Evolutionary conservation across 345 rosid genomes (phyloP).

Genomic region (Physaria fendleri): DNA sequence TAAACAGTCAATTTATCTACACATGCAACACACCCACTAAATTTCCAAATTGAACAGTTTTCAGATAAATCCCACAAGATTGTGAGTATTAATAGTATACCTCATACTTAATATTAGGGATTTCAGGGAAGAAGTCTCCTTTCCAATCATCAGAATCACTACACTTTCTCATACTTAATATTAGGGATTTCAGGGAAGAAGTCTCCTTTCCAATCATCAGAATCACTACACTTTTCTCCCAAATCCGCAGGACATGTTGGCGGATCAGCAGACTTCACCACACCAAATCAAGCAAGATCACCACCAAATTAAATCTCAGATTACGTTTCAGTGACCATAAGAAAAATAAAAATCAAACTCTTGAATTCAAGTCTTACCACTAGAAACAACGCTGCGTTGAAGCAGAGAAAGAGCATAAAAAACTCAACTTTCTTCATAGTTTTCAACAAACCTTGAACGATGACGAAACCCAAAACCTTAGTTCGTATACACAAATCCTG

Average conservation of each 20-base stretch:
- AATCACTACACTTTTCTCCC: conserved; percentile 45
- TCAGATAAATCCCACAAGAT: background rate
- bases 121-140: conserved; percentile 85
- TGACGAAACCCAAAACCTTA: background rate
- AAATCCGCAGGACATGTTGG: conserved; percentile 76
- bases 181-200: conserved; percentile 77
- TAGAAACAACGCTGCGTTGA: conserved; percentile 20
- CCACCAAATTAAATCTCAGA: too few relatives aligned
- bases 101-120: conserved; percentile 79
- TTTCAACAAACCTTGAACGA: background rate
- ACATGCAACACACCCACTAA: conserved; percentile 6
- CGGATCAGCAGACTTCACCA: conserved; percentile 53
- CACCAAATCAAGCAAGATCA: conserved; percentile 4
- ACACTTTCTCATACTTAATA: conserved; percentile 55
- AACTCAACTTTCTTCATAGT: conserved; percentile 33
- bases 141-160: conserved; percentile 66
- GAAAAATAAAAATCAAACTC: background rate
- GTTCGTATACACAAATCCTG: background rate
- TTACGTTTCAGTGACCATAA: background rate
- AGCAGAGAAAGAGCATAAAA: conserved; percentile 33
- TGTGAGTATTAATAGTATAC: conserved; percentile 20
- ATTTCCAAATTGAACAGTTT: background rate
- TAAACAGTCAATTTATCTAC: background rate
- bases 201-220: conserved; percentile 84
- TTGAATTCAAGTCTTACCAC: conserved; percentile 35